Evolutionary conservation across 805 yeast species (phyloP), one percentile per base, ranked within the genome.

Genomic region (Metschnikowia drakensbergensis): DNA sequence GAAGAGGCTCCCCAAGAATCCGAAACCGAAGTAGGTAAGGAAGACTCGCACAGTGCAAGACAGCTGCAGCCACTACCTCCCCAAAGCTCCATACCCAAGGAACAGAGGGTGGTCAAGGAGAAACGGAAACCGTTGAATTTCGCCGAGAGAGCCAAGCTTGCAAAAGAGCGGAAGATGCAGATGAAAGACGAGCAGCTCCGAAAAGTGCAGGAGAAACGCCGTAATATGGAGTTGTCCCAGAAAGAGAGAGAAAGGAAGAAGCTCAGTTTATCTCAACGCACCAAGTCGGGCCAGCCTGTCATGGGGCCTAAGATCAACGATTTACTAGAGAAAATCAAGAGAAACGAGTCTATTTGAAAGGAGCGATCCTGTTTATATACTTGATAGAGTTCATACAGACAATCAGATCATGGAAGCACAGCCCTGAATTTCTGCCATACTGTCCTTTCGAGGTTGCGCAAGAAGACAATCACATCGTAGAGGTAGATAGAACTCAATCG

Each of bases 281-380:
- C 96, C 1, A 74, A 74, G 58, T 62, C 71, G 3, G 98, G 98
- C 0, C 98, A 91, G 64, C 97, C 97, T 2, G 67, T 80, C 39
- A 88, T 91, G 92, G 96, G 89, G 0, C 95, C 96, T 11, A 80
- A 95, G 65, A 88, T 91, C 49, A 84, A 81, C 48, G 80, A 82
- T 57, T 70, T 91, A 38, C 72, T 91, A 42, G 94, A 86, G 46
- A 88, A 89, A 65, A 87, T 91, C 52, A 82, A 80, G 60, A 67
- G 66, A 28, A 83, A 80, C 53, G 60, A 46, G 13, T 45, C 38
- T 7, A 22, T 30, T 11, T 39, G 11, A 23, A 13, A 17, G 17
- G 17, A 17, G 17, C 17, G 17, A 6, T 33, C 22, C 7, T 9
- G 7, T 13, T 9, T 37, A 31, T 25, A 35, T 42, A 39, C 11